Base-by-base conservation (phyloP, 768 basidiomycete genomes). In the Calocybe indica region DNA sequence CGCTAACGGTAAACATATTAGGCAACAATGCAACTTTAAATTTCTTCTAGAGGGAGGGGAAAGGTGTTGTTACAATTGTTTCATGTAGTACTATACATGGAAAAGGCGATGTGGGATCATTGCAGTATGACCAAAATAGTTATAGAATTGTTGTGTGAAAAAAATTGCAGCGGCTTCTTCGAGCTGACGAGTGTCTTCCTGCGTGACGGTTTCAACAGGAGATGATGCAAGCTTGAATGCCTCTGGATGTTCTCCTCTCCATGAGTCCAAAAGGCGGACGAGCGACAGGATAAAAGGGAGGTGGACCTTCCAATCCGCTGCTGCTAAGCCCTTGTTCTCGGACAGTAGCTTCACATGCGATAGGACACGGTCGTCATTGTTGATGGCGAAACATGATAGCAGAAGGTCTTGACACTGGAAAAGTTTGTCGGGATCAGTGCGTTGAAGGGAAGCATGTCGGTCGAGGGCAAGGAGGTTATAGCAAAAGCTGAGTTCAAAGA, bases 381-480 rank as follows among this genome's bases (percentile, higher is more conserved):
- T 22, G 11, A 36, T 31, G 5, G 47, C 44, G 42, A 51, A 48
- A 43, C 53, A 54, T 7, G 9, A 5, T 7, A 6, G 39, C 4
- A 54, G 28, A 7, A 33, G 9, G 9, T 55, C 38, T 8, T 11
- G 44, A 43, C 55, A 37, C 35, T 37, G 9, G 9, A n/a, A 37
- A 9, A 37, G n/a, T 37, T 37, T 9, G 9, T 37, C 9, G 9
- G 35, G 52, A 12, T 38, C 14, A 5, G 5, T 15, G 11, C 22
- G 6, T n/a, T 15, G 5, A 28, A 8, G 15, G n/a, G 42, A n/a
- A 3, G 52, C 54, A 7, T 47, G 34, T 2, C 32, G 38, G 22
- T 63, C 47, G 1, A 63, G 54, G 7, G 56, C 51, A 10, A 49
- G 40, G 7, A 62, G 45, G 22, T 61, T 52, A 37, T 51, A 57